Conservation (phyloP, 148 eudicot species). For the Simmondsia chinensis region DNA sequence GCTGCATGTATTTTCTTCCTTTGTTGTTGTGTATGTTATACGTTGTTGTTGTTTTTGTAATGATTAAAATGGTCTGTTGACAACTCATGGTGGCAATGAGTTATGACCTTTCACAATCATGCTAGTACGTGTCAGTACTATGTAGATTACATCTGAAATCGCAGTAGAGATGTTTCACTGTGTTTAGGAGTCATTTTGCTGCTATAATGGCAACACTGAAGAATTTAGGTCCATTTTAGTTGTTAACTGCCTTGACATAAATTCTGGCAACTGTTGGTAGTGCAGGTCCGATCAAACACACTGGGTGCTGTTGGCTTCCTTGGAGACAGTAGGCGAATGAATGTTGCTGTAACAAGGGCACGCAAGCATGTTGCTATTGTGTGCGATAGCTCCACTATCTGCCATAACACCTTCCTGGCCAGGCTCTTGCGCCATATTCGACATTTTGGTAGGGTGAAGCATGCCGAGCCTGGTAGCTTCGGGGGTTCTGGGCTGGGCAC, state of each 20-base stretch:
- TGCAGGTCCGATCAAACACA: slow-evolving; percentile 82
- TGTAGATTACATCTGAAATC: no score
- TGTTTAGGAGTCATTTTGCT: background rate
- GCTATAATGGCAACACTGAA: background rate
- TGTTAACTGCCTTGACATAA: background rate
- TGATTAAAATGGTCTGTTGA: no score
- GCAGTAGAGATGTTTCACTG: background rate
- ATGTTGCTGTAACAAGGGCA: slow-evolving; percentile 87
- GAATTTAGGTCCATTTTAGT: no score
- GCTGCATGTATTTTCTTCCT: no score
- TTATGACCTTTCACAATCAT: no score
- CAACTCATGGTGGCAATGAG: no score
- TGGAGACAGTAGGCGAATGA: slow-evolving; percentile 81
- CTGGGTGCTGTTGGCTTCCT: slow-evolving; percentile 89
- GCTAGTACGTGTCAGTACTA: no score
- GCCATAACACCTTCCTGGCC: slow-evolving; percentile 79
- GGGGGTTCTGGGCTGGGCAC: slow-evolving; percentile 56
- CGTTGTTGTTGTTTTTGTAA: no score
- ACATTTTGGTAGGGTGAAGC: slow-evolving; percentile 70
- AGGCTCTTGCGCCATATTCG: slow-evolving; percentile 81
- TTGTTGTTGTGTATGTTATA: no score
- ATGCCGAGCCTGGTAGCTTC: slow-evolving; percentile 61
- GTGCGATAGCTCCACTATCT: slow-evolving; percentile 89
- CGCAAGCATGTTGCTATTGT: slow-evolving; percentile 74
- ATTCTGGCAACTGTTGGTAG: slow-evolving; percentile 1